phyloP scores from a whole-genome alignment of 345 rosid species.

The Citrus medica region DNA sequence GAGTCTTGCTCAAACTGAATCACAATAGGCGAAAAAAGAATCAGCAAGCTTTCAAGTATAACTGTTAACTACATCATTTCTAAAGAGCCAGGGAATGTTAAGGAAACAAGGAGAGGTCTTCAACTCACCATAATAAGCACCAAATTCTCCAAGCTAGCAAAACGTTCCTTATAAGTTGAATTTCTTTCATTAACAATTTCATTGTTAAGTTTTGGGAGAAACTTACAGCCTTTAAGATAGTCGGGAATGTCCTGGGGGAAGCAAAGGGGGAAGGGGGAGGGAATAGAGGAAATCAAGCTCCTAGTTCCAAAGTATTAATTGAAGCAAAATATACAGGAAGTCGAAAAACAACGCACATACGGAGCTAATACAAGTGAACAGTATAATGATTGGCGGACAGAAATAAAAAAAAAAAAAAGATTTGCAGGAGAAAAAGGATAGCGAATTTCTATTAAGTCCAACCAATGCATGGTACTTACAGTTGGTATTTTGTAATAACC shows the following conservation, averaged over 20 bases:
- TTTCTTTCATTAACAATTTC: slow-evolving; percentile 42
- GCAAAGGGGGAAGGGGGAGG: neutral
- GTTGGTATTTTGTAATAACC: slow-evolving; percentile 78
- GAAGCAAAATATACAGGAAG: neutral
- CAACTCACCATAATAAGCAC: slow-evolving; percentile 70
- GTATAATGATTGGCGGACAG: neutral
- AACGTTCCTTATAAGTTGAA: slow-evolving; percentile 68
- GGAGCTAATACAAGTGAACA: neutral
- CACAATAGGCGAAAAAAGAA: slow-evolving; percentile 5
- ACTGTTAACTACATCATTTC: neutral
- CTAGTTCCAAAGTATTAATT: neutral
- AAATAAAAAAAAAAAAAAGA: neutral
- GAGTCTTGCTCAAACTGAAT: slow-evolving; percentile 79
- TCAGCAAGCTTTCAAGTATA: neutral
- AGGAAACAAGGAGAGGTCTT: neutral
- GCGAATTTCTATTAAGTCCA: neutral
- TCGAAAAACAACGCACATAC: neutral
- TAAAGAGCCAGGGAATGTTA: neutral
- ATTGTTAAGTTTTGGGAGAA: slow-evolving; percentile 73
- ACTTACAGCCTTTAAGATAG: slow-evolving; percentile 58
- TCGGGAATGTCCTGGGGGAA: slow-evolving; percentile 27
- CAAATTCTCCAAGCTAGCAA: slow-evolving; percentile 61
- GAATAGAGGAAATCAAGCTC: neutral
- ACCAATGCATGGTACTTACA: slow-evolving; percentile 36
- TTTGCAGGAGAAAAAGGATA: neutral